A percentile compares a stretch with the other conserved stretches of the same genome.
Conservation (phyloP, 2,329 filamentous ascomycete species). For the Neospermospora avenae region DNA sequence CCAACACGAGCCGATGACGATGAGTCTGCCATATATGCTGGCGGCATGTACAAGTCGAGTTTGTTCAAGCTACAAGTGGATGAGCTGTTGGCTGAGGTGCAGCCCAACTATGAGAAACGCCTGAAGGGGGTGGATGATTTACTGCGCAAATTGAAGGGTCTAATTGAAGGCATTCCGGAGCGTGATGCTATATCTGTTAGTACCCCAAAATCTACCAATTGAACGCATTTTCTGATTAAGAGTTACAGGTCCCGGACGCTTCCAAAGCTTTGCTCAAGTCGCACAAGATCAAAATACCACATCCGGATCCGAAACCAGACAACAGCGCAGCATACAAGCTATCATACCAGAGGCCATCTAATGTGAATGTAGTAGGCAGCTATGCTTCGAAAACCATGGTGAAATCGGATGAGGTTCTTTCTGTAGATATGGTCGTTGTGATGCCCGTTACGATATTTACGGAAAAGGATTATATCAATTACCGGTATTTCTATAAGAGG, state of each 20-base stretch:
- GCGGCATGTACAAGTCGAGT: conserved; percentile 56
- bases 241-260: conserved; percentile 63
- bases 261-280: conserved; percentile 63
- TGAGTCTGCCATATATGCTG: conserved; percentile 40
- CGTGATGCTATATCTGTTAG: conserved; percentile 44
- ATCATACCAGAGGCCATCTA: conserved; percentile 69
- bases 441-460: conserved; percentile 82
- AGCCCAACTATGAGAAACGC: conserved; percentile 55
- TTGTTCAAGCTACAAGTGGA: conserved; percentile 67
- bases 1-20: conserved; percentile 25
- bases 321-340: conserved; percentile 80
- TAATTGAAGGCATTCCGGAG: conserved; percentile 54
- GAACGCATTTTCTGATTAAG: neutral
- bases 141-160: conserved; percentile 51
- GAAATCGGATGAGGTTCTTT: conserved; percentile 55
- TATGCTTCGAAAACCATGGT: conserved; percentile 74
- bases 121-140: conserved; percentile 50
- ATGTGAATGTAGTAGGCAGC: conserved; percentile 86
- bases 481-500: conserved; percentile 92
- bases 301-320: conserved; percentile 74
- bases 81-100: conserved; percentile 56
- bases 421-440: conserved; percentile 80
- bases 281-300: conserved; percentile 72
- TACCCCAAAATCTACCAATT: conserved; percentile 7
- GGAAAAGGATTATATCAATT: conserved; percentile 89